These are phyloP conservation scores for Colletotrichum nymphaeae DNA, from an alignment of 2,329 filamentous ascomycete species.

Conservation along the genomic window DNA sequence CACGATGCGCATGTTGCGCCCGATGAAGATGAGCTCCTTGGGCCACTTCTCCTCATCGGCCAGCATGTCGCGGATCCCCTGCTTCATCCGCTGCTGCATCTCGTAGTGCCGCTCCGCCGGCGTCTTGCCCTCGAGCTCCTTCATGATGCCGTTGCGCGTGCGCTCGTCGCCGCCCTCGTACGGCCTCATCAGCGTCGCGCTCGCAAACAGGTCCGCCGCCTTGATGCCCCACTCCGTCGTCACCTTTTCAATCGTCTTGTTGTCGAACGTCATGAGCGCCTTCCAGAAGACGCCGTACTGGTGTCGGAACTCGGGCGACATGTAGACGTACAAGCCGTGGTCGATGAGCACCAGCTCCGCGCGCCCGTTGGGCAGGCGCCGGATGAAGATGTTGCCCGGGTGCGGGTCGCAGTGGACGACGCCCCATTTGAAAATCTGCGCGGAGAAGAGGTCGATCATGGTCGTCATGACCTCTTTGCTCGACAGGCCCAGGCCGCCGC, in stretches of 20 bases:
- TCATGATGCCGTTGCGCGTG: constrained; percentile 73
- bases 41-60: constrained; percentile 90
- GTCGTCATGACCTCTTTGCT: constrained; percentile 93
- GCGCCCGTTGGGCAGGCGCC: constrained; percentile 82
- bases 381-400: constrained; percentile 96
- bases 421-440: constrained; percentile 98
- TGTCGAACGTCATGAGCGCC: constrained; percentile 92
- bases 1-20: constrained; percentile 90
- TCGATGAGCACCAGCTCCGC: constrained; percentile 96
- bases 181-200: constrained; percentile 87
- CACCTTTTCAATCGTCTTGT: constrained; percentile 78
- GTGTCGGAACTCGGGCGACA: constrained; percentile 84
- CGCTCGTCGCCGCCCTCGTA: constrained; percentile 86
- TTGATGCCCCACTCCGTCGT: constrained; percentile 87
- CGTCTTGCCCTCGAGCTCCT: constrained; percentile 67
- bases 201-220: constrained; percentile 91
- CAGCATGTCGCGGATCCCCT: constrained; percentile 75
- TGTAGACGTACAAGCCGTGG: constrained; percentile 94
- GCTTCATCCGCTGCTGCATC: constrained; percentile 87
- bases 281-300: constrained; percentile 96
- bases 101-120: constrained; percentile 83
- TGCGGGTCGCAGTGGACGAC: constrained; percentile 97
- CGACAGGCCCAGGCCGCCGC: constrained; percentile 85
- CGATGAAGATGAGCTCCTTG: constrained; percentile 91
- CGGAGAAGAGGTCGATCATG: constrained; percentile 96